phyloP scores from a whole-genome alignment of 345 rosid species.

The Salix udensis region DNA sequence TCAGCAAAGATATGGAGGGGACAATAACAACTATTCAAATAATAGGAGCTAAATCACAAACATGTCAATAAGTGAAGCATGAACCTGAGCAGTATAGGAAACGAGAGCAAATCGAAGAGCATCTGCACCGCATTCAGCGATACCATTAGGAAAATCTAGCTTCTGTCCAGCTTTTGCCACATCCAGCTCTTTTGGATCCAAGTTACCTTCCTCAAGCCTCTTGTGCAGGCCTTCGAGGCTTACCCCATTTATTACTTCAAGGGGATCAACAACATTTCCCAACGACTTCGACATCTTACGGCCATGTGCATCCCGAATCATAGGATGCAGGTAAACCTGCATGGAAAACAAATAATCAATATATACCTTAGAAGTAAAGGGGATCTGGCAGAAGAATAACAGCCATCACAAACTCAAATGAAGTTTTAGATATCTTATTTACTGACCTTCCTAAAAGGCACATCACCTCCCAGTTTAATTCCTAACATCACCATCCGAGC shows the following conservation, averaged over 20 bases:
- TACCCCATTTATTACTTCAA: slow-evolving; percentile 85
- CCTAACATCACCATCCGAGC: slow-evolving; percentile 98
- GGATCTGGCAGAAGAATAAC: neutral
- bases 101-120: slow-evolving; percentile 98
- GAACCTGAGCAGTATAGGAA: slow-evolving; percentile 92
- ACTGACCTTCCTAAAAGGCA: slow-evolving; percentile 79
- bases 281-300: slow-evolving; percentile 93
- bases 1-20: neutral
- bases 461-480: slow-evolving; percentile 76
- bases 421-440: slow-evolving; percentile 7
- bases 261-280: slow-evolving; percentile 92
- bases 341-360: slow-evolving; percentile 1
- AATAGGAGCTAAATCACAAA: neutral
- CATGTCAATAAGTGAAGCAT: slow-evolving; percentile 5
- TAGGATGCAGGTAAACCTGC: slow-evolving; percentile 92
- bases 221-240: slow-evolving; percentile 76
- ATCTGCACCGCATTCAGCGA: slow-evolving; percentile 94
- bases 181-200: slow-evolving; percentile 65
- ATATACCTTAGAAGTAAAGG: neutral
- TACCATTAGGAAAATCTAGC: slow-evolving; percentile 85
- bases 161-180: slow-evolving; percentile 78
- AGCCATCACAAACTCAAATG: neutral
- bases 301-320: slow-evolving; percentile 97
- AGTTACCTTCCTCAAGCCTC: slow-evolving; percentile 77
- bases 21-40: neutral